Percentiles rank a stretch among this genome's conserved stretches.
Conservation (phyloP, 1,284 basidiomycete genomes). For the Mycena citricolor region DNA sequence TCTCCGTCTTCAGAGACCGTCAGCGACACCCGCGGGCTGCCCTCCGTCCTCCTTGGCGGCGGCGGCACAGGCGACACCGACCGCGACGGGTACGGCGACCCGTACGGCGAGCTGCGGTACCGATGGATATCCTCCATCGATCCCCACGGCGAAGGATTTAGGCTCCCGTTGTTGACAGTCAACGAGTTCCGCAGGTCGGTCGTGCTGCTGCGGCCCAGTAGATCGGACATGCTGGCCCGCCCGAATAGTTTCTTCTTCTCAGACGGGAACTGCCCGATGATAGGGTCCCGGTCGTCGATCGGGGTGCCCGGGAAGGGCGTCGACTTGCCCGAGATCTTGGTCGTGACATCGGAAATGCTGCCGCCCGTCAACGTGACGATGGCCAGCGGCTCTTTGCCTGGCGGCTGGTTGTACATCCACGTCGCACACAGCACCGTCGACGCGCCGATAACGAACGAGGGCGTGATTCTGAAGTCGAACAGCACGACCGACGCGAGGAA, state of each 20-base stretch:
- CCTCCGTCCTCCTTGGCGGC: slow-evolving; percentile 4
- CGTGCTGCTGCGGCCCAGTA: slow-evolving; percentile 22
- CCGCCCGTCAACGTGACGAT: slow-evolving; percentile 35
- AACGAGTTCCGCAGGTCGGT: slow-evolving; percentile 4
- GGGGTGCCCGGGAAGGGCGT: slow-evolving; percentile 51
- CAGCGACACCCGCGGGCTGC: too few relatives aligned
- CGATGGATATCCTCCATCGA: slow-evolving; percentile 43
- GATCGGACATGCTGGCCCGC: slow-evolving; percentile 35
- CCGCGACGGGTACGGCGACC: slow-evolving; percentile 63
- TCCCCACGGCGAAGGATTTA: slow-evolving; percentile 31
- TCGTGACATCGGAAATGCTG: too few relatives aligned
- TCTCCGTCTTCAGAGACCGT: too few relatives aligned
- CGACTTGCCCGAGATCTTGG: slow-evolving; percentile 34
- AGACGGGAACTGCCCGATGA: slow-evolving; percentile 55
- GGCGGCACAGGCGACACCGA: slow-evolving; percentile 54
- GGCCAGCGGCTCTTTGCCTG: slow-evolving; percentile 45
- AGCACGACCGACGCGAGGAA: slow-evolving; percentile 90
- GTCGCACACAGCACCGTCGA: slow-evolving; percentile 85
- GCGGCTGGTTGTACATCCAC: slow-evolving; percentile 81
- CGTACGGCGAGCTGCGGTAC: too few relatives aligned
- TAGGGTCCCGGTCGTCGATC: slow-evolving; percentile 52
- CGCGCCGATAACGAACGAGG: slow-evolving; percentile 83
- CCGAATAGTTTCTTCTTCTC: slow-evolving; percentile 49
- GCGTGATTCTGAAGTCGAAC: slow-evolving; percentile 87
- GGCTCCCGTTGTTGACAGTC: too few relatives aligned